Conservation (phyloP, 73 alveolate species). For the Breviolum minutum region DNA sequence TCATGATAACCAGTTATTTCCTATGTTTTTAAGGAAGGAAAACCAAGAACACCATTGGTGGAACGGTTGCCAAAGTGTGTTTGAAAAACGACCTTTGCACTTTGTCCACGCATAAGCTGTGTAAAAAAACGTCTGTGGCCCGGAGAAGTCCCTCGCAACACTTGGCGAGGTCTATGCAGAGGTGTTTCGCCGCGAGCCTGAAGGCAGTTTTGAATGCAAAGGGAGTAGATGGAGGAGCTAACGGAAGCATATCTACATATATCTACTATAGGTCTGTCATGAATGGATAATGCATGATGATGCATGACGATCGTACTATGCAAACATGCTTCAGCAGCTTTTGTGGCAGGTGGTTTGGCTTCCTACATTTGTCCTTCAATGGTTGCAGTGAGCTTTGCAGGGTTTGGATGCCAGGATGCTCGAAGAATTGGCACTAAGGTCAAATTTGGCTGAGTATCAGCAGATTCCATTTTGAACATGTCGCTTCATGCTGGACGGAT, state of each 20-base stretch:
- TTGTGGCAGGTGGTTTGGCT: neutral
- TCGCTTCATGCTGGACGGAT: no score
- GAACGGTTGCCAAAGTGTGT: neutral
- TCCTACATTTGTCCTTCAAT: neutral
- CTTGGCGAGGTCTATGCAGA: slow-evolving; percentile 18
- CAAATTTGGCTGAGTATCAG: no score
- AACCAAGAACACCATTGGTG: no score
- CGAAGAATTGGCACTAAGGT: neutral
- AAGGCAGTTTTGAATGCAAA: neutral
- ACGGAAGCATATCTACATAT: no score
- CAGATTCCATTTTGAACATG: no score
- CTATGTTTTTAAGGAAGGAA: neutral
- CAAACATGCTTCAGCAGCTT: neutral
- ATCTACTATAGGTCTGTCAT: no score
- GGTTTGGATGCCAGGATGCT: neutral
- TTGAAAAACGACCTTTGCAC: neutral
- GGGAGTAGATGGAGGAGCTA: neutral
- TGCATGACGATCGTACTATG: no score
- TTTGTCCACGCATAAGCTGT: no score
- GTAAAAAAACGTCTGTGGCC: no score
- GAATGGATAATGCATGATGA: no score
- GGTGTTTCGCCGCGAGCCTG: slow-evolving; percentile 8
- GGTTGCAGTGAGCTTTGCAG: slow-evolving; percentile 7
- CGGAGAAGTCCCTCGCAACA: no score
- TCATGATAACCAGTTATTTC: neutral